Base-by-base conservation (phyloP, 2,329 filamentous ascomycete genomes). In the Penicillium sp. region DNA sequence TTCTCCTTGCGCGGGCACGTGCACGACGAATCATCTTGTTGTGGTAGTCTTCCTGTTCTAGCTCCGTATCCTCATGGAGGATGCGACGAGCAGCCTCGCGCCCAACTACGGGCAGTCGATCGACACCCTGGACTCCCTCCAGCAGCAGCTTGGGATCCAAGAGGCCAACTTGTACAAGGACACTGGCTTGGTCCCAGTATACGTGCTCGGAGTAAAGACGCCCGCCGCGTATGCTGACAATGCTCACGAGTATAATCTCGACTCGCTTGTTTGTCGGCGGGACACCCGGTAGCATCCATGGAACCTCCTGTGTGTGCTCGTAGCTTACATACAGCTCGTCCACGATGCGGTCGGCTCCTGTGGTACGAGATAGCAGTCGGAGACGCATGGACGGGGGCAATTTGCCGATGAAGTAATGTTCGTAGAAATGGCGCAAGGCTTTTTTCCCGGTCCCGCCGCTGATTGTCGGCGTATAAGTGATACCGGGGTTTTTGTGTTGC, bases 131-230 rank as follows among this genome's bases (percentile, higher is more conserved):
- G 7, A 80, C 71, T 2, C 78, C 69, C 37, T 77, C 69, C 0
- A 82, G 80, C 19, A 85, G 75, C 11, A 80, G 63, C 55, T 83
- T 81, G n/a, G 82, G 78, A 69, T 85, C 81, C 47, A 86, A 55
- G 56, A 86, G 62, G 0, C 84, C 84, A 0, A 83, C 73, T 64
- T 86, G 83, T 42, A 85, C 80, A 14, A 86, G 67, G 8, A 86
- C 83, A 45, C 76, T 81, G 10, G 84, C 83, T 62, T 86, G 84
- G 61, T 86, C 84, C 83, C 83, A 86, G 64, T 86, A 85, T 4
- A 84, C 70, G 49, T 84, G 77, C 66, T 86, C 84, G 17, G 78
- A 80, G 68, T 78, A 82, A 12, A 85, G 67, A 59, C 78, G 80
- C 0, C 79, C 80, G 0, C 75, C 82, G 14, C 81, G 71, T 50